Percentiles rank a stretch among this genome's conserved stretches.
phyloP scores from a whole-genome alignment of 192 early-diverging fungal genomes.

The Backusella tarrabulga region DNA sequence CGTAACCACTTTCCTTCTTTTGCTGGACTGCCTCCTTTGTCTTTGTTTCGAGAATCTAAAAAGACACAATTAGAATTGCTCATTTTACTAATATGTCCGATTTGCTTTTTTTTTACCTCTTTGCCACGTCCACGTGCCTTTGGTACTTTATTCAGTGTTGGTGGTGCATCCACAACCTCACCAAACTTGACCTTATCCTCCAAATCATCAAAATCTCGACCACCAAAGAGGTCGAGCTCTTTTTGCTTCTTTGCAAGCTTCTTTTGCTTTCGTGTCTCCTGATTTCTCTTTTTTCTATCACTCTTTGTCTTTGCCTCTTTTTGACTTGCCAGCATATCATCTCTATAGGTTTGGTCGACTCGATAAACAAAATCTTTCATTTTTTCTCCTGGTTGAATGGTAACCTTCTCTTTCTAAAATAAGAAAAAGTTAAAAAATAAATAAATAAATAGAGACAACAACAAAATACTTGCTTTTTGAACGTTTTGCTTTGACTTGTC shows the following conservation, averaged over 20 bases:
- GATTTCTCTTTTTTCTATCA: constrained; percentile 47
- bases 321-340: constrained; percentile 35
- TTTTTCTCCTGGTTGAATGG: constrained; percentile 40
- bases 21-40: background rate
- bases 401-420: constrained; percentile 5
- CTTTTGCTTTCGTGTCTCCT: constrained; percentile 47
- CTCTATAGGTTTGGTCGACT: constrained; percentile 44
- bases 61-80: background rate
- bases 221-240: constrained; percentile 30
- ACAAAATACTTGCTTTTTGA: background rate
- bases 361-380: constrained; percentile 45
- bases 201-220: constrained; percentile 51
- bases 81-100: constrained; percentile 24
- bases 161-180: constrained; percentile 57
- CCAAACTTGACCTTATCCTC: constrained; percentile 53
- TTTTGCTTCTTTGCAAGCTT: constrained; percentile 42
- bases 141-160: constrained; percentile 42
- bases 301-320: constrained; percentile 37
- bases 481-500: constrained; percentile 11
- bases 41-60: background rate
- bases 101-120: constrained; percentile 37
- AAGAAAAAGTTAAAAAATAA: background rate
- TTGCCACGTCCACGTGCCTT: constrained; percentile 47
- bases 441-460: background rate
- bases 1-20: constrained; percentile 29